Evolutionary conservation across 495 filamentous ascomycete species (phyloP).

Genomic region (Aspergillus mulundensis): DNA sequence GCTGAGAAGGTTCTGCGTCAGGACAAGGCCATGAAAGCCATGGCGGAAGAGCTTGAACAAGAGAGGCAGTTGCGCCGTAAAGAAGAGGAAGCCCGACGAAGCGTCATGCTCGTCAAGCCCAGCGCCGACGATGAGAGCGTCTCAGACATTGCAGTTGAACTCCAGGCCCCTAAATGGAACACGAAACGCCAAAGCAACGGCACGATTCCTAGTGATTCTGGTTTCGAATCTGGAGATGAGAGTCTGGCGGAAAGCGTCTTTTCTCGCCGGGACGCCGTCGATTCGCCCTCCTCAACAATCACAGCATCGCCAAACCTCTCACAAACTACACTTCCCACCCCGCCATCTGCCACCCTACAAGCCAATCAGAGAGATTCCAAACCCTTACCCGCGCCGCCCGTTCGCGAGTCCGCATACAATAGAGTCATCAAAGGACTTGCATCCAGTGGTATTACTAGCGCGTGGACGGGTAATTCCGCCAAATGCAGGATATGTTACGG

Average conservation of each 20-base stretch:
- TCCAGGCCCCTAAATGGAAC: constrained; percentile 46
- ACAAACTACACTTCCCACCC: constrained; percentile 32
- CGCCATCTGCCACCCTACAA: constrained; percentile 21
- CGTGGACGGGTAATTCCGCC: constrained; percentile 28
- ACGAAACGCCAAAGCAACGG: constrained; percentile 50
- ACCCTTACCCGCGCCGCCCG: constrained; percentile 12
- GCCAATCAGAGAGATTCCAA: constrained; percentile 23
- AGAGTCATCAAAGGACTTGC: constrained; percentile 40
- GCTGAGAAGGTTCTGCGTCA: constrained; percentile 62
- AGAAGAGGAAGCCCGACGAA: constrained; percentile 48
- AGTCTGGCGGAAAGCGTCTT: constrained; percentile 61
- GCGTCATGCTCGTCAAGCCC: constrained; percentile 30
- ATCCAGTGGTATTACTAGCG: constrained; percentile 33
- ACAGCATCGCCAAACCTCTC: constrained; percentile 38
- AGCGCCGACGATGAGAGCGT: constrained; percentile 30
- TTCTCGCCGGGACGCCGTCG: constrained; percentile 51
- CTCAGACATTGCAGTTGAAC: constrained; percentile 52
- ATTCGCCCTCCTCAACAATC: constrained; percentile 47
- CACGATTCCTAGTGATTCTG: constrained; percentile 49
- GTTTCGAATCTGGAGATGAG: constrained; percentile 54
- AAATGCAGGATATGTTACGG: constrained; percentile 60
- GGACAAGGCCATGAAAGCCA: constrained; percentile 57
- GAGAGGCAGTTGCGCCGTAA: constrained; percentile 54
- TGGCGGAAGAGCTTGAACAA: constrained; percentile 59
- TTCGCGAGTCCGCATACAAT: constrained; percentile 39